Evolutionary conservation across 768 basidiomycete genomes (phyloP), one percentile per base, ranked within the genome.

Genomic region (Termitomyces titanicus): DNA sequence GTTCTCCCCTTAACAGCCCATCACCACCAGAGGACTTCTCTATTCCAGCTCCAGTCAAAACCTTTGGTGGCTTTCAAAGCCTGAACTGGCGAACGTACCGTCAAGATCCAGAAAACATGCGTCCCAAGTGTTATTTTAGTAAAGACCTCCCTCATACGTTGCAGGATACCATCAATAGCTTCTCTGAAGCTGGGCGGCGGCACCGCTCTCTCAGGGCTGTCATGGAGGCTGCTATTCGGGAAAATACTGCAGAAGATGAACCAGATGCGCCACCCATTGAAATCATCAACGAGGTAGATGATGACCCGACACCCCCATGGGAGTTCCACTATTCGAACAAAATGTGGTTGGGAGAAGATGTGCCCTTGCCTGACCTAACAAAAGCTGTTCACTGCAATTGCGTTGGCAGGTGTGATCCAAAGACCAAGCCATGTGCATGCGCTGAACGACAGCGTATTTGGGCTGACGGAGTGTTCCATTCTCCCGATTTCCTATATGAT

Each of bases 301-400:
- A 75, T 9, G 86, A 88, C 57, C 75, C 82, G 10, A 81, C 85
- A 20, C 93, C 94, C 0, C 81, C 80, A 24, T 92, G 89, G 82
- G 93, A 96, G 63, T 97, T 94, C 63, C 76, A 86, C 57, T 96
- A 96, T 66, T 85, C 89, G 11, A 94, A 96, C 67, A 71, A 81
- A 50, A 83, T 94, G 76, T 88, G 89, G 79, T 84, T 85, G 56
- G 82, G 80, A 2, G 77, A 84, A 12, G 82, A 75, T 5, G 87
- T 94, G 2, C 84, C 86, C 0, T 78, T 77, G 11, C 87, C 91
- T 1, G 84, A 89, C 58, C 63, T 80, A 18, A 69, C 72, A 33
- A 74, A 74, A 24, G 69, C 93, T 43, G 63, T 76, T 25, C 82
- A 92, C 2, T 97, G 94, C 61, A 79, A 76, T 52, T 97, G 94